A percentile compares a stretch with the other conserved stretches of the same genome.
Conservation (phyloP, 257 asterid genomes). For the Solanum sparsipilum region DNA sequence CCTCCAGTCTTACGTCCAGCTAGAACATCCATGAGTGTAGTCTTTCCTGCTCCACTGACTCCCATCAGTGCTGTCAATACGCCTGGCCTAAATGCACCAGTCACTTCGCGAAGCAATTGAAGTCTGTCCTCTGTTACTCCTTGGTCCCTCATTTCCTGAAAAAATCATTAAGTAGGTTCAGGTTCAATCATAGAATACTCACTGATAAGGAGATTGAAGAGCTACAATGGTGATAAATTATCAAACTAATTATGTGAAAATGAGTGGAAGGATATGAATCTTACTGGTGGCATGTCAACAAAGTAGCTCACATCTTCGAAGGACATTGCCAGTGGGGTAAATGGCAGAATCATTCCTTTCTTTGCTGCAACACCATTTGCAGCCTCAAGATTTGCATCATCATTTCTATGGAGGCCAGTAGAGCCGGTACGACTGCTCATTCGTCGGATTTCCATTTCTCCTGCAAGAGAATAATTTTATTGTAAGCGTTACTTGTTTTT, state of each 20-base stretch:
- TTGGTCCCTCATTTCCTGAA: constrained; percentile 44
- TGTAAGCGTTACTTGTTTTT: background rate
- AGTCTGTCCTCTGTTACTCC: constrained; percentile 45
- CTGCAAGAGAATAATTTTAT: constrained; percentile 16
- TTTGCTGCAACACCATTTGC: constrained; percentile 20
- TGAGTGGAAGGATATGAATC: constrained; percentile 2
- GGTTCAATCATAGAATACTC: background rate
- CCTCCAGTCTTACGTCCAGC: constrained; percentile 63
- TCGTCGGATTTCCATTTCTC: constrained; percentile 52
- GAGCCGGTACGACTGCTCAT: constrained; percentile 39
- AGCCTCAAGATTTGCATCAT: constrained; percentile 14
- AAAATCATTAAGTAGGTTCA: background rate
- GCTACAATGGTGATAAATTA: background rate
- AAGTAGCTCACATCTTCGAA: constrained; percentile 39
- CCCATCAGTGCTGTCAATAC: constrained; percentile 70
- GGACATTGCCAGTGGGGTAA: constrained; percentile 47
- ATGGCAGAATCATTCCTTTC: constrained; percentile 61
- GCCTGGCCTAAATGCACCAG: constrained; percentile 67
- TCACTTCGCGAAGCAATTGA: constrained; percentile 42
- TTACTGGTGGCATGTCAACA: constrained; percentile 53
- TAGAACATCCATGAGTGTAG: constrained; percentile 66
- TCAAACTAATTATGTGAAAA: background rate
- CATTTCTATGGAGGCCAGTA: constrained; percentile 5
- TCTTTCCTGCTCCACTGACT: constrained; percentile 76
- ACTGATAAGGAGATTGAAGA: background rate